phyloP scores from a whole-genome alignment of 2,329 filamentous ascomycete species.

The Fusarium pseudograminearum region DNA sequence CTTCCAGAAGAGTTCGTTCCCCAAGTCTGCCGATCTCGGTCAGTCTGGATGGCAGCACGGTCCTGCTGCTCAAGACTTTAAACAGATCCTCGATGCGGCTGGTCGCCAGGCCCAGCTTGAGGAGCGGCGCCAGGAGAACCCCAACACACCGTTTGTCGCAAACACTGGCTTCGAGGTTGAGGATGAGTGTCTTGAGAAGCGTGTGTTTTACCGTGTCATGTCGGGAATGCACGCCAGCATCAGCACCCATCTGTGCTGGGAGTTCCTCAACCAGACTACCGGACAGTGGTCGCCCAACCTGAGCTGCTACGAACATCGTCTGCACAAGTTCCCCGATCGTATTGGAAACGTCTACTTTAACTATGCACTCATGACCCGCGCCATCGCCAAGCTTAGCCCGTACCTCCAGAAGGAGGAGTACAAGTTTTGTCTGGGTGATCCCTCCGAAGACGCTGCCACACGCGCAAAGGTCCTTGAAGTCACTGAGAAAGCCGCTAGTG shows the following conservation, averaged over 20 bases:
- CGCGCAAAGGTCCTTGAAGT: constrained; percentile 85
- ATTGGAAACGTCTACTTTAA: constrained; percentile 99
- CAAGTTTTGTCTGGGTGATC: constrained; percentile 92
- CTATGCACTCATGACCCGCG: constrained; percentile 93
- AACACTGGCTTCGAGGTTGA: constrained; percentile 79
- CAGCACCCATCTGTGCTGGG: constrained; percentile 94
- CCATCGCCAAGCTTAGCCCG: constrained; percentile 88
- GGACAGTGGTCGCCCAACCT: constrained; percentile 93
- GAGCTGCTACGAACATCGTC: constrained; percentile 86
- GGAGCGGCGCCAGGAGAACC: constrained; percentile 58
- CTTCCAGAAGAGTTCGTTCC: constrained; percentile 78
- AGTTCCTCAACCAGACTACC: constrained; percentile 94
- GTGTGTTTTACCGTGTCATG: constrained; percentile 96
- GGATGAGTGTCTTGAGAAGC: constrained; percentile 96
- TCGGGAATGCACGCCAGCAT: constrained; percentile 99
- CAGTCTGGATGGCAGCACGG: constrained; percentile 57
- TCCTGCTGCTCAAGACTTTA: constrained; percentile 70
- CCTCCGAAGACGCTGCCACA: constrained; percentile 80
- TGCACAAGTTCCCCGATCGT: constrained; percentile 87
- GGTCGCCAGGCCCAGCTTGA: constrained; percentile 72
- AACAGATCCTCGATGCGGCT: constrained; percentile 69
- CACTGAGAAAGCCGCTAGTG: constrained; percentile 74
- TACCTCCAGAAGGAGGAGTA: constrained; percentile 77
- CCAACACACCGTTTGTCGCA: constrained; percentile 70
- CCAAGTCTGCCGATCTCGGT: constrained; percentile 68